These are phyloP conservation scores for Aspergillus sp. DNA, from an alignment of 2,329 filamentous ascomycete genomes.

Conservation along the genomic window DNA sequence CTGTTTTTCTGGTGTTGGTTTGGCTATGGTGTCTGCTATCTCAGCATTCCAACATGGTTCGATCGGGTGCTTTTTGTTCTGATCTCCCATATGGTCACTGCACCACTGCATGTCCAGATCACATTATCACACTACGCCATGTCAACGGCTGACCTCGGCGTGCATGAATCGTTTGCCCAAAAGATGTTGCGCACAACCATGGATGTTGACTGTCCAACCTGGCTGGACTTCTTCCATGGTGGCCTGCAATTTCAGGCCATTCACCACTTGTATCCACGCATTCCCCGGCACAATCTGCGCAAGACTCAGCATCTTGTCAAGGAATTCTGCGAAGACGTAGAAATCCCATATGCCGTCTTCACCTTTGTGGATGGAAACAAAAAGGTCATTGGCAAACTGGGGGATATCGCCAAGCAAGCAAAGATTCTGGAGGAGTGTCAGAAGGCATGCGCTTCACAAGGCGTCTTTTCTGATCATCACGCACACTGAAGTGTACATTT, in stretches of 20 bases:
- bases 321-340: constrained; percentile 72
- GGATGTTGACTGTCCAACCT: constrained; percentile 77
- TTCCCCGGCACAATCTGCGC: constrained; percentile 75
- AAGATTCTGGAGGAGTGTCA: neutral
- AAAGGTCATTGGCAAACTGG: neutral
- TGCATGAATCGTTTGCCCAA: constrained; percentile 76
- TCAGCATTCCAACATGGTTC: constrained; percentile 60
- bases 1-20: constrained; percentile 77
- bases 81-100: constrained; percentile 70
- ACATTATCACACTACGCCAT: constrained; percentile 84
- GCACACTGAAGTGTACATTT: too few species aligned
- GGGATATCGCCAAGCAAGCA: neutral
- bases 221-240: constrained; percentile 81
- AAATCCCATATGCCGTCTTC: constrained; percentile 75
- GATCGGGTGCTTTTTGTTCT: constrained; percentile 67
- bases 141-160: constrained; percentile 76
- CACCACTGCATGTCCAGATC: constrained; percentile 77
- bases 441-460: neutral
- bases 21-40: constrained; percentile 70
- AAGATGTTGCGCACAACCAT: constrained; percentile 84
- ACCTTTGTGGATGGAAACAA: constrained; percentile 50
- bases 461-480: too few species aligned
- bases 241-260: constrained; percentile 81
- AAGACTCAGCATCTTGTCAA: constrained; percentile 67
- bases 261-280: constrained; percentile 66